These are phyloP conservation scores for Thraustotheca clavata DNA, from an alignment of 352 stramenopile genomes.

Conservation along the genomic window DNA sequence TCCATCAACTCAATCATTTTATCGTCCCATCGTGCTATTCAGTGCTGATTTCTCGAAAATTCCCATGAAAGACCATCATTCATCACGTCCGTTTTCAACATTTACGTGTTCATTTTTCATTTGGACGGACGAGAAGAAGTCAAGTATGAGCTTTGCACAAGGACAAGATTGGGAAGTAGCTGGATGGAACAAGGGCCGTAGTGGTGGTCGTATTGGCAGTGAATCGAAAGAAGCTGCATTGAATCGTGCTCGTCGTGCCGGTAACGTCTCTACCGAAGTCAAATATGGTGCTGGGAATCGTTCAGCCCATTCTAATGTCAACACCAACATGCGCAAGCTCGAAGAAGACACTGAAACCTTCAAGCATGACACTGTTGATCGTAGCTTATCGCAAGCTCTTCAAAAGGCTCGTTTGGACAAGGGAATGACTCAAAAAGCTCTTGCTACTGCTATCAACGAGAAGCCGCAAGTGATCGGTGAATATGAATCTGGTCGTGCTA, in stretches of 20 bases:
- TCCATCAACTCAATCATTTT: no score
- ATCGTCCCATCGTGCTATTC: no score
- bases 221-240: slow-evolving; percentile 52
- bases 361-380: slow-evolving; percentile 80
- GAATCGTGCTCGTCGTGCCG: slow-evolving; percentile 59
- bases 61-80: no score
- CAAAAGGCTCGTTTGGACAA: slow-evolving; percentile 94
- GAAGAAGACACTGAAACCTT: slow-evolving; percentile 88
- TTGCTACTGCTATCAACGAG: slow-evolving; percentile 92
- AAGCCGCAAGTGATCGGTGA: slow-evolving; percentile 96
- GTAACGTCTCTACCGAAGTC: slow-evolving; percentile 61
- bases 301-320: slow-evolving; percentile 62
- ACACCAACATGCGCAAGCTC: slow-evolving; percentile 85
- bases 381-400: slow-evolving; percentile 86
- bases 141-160: slow-evolving; percentile 53
- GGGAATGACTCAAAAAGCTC: slow-evolving; percentile 98
- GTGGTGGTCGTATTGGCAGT: slow-evolving; percentile 36
- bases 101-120: no score
- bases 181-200: slow-evolving; percentile 61
- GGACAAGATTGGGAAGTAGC: slow-evolving; percentile 71
- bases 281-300: slow-evolving; percentile 79
- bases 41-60: no score
- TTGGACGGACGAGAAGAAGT: slow-evolving; percentile 19
- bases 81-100: no score
- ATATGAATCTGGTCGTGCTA: slow-evolving; percentile 96